Conservation (phyloP, 768 basidiomycete genomes). For the Tricholoma furcatifolium region DNA sequence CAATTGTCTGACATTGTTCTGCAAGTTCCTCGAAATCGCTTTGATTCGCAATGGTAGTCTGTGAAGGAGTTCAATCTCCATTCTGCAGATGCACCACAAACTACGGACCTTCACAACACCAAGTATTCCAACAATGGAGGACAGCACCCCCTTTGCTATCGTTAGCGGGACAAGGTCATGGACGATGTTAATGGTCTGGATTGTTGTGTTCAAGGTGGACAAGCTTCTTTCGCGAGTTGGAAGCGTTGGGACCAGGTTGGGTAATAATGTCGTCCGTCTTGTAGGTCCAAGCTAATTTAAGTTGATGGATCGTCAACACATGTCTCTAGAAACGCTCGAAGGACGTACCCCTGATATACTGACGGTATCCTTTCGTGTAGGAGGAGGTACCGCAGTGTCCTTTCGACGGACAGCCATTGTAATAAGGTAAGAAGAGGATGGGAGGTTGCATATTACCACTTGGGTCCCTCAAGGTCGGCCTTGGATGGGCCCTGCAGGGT, state of each 20-base stretch:
- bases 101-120: slow-evolving; percentile 7
- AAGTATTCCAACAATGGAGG: slow-evolving; percentile 6
- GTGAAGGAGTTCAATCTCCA: background rate
- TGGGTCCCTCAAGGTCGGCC: background rate
- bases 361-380: background rate
- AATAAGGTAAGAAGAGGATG: background rate
- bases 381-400: background rate
- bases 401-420: background rate
- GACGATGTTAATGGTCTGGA: slow-evolving; percentile 3
- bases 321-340: background rate
- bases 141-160: slow-evolving; percentile 4
- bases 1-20: slow-evolving; percentile 13
- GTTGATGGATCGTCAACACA: background rate
- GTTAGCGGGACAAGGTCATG: slow-evolving; percentile 1
- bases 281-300: background rate
- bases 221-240: too few species aligned
- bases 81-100: too few species aligned
- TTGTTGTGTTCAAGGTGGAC: background rate
- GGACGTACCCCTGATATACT: background rate
- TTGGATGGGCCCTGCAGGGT: background rate
- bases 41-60: slow-evolving; percentile 7
- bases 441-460: background rate
- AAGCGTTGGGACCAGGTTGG: background rate
- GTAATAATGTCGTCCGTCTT: background rate
- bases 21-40: slow-evolving; percentile 7